A percentile compares a stretch with the other conserved stretches of the same genome.
Evolutionary conservation across 1,284 basidiomycete species (phyloP).

Genomic region (Mycosarcoma mackinlayi): DNA sequence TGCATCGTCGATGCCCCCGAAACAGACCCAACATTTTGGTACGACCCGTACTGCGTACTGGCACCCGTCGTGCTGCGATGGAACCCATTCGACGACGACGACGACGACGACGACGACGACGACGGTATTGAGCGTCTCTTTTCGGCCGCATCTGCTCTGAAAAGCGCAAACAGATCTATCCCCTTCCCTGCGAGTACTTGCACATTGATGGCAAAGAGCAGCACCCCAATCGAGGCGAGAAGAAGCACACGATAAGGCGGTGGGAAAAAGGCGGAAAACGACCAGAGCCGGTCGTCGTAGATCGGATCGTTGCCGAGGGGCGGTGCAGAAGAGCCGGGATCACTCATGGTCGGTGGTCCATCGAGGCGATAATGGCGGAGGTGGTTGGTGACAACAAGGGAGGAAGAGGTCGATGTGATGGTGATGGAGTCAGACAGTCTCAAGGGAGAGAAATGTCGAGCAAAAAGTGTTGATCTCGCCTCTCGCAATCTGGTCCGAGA

Average conservation of each 20-base stretch:
- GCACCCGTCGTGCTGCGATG: slow-evolving; percentile 20
- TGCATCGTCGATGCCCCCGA: background rate
- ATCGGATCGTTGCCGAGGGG: slow-evolving; percentile 18
- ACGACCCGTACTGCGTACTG: slow-evolving; percentile 26
- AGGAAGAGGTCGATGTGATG: background rate
- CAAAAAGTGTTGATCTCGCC: slow-evolving; percentile 13
- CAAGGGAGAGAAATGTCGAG: background rate
- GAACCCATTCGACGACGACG: background rate
- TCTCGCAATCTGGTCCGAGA: too few relatives aligned
- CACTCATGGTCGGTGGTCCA: slow-evolving; percentile 18
- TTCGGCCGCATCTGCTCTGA: slow-evolving; percentile 20
- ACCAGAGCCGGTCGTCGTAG: slow-evolving; percentile 25
- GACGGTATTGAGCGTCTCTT: slow-evolving; percentile 18
- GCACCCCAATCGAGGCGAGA: slow-evolving; percentile 58
- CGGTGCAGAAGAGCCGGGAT: slow-evolving; percentile 18
- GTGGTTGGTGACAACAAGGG: background rate
- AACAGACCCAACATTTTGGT: slow-evolving; percentile 25
- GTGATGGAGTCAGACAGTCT: too few relatives aligned
- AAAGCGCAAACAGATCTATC: slow-evolving; percentile 53
- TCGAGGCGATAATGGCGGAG: background rate
- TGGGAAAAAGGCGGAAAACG: slow-evolving; percentile 61
- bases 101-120: too few relatives aligned
- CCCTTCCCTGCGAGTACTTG: slow-evolving; percentile 48
- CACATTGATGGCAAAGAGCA: slow-evolving; percentile 57
- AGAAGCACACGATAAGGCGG: slow-evolving; percentile 64